Percentiles rank a stretch among this genome's conserved stretches.
Evolutionary conservation across 1,284 basidiomycete genomes (phyloP).

Genomic region (Pascua sp.): DNA sequence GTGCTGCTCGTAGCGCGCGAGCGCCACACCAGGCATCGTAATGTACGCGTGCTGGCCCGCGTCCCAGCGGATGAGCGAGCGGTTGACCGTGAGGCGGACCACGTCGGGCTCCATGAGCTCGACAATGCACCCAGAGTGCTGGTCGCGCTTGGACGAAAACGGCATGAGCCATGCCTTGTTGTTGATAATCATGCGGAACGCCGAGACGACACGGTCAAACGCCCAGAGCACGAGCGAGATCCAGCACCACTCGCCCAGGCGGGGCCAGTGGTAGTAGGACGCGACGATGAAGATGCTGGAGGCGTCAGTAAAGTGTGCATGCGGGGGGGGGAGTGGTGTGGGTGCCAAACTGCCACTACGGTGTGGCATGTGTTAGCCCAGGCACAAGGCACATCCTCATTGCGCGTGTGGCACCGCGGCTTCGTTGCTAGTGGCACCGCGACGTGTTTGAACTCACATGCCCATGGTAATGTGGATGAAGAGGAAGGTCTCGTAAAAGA

Average conservation of each 20-base stretch:
- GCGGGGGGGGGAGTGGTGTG: neutral
- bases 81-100: slow-evolving; percentile 14
- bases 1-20: slow-evolving; percentile 43
- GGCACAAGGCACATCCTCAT: too few relatives aligned
- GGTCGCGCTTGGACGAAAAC: slow-evolving; percentile 17
- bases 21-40: slow-evolving; percentile 36
- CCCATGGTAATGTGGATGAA: slow-evolving; percentile 50
- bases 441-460: neutral
- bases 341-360: neutral
- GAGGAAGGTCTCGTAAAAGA: slow-evolving; percentile 56
- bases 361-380: neutral
- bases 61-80: slow-evolving; percentile 24
- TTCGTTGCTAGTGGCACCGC: too few relatives aligned
- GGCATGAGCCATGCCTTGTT: slow-evolving; percentile 54
- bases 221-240: slow-evolving; percentile 55
- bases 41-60: slow-evolving; percentile 43
- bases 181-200: slow-evolving; percentile 56
- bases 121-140: slow-evolving; percentile 37
- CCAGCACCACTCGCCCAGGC: slow-evolving; percentile 4
- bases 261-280: slow-evolving; percentile 17
- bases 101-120: slow-evolving; percentile 55
- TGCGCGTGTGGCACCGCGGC: too few relatives aligned
- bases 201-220: slow-evolving; percentile 59
- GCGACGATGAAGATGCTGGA: slow-evolving; percentile 17
- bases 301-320: neutral